These are phyloP conservation scores for Epichloe sp. DNA, from an alignment of 2,329 filamentous ascomycete genomes.

Conservation along the genomic window DNA sequence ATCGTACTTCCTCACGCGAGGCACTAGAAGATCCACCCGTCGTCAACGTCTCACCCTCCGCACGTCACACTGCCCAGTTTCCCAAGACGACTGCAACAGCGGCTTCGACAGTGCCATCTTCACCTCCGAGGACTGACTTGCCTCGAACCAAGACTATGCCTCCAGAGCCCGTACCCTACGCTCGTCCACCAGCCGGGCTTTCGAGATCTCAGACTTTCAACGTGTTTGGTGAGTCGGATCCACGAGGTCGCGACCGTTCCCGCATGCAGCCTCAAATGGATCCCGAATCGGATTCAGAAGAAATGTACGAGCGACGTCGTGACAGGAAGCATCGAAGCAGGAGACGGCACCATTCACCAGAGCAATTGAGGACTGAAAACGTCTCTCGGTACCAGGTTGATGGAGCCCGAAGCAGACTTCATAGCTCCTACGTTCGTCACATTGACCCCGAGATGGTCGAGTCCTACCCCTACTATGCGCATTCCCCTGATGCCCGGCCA, in stretches of 20 bases:
- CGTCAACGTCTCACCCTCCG: slow-evolving; percentile 17
- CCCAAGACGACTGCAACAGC: slow-evolving; percentile 14
- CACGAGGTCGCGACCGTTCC: slow-evolving; percentile 25
- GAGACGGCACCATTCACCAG: slow-evolving; percentile 23
- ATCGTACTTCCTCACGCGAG: slow-evolving; percentile 20
- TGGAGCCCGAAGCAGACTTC: slow-evolving; percentile 14
- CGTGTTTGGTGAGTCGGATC: slow-evolving; percentile 12
- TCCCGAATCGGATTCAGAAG: slow-evolving; percentile 22
- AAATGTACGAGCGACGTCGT: slow-evolving; percentile 18
- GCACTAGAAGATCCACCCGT: slow-evolving; percentile 19
- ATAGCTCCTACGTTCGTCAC: slow-evolving; percentile 16
- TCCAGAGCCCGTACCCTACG: slow-evolving; percentile 12
- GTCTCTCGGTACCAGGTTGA: slow-evolving; percentile 19
- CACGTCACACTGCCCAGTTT: slow-evolving; percentile 15
- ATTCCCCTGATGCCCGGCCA: slow-evolving; percentile 16
- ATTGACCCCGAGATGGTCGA: slow-evolving; percentile 12
- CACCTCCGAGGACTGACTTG: slow-evolving; percentile 21
- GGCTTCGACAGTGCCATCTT: slow-evolving; percentile 14
- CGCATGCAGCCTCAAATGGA: slow-evolving; percentile 23
- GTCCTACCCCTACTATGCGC: slow-evolving; percentile 13
- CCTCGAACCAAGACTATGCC: slow-evolving; percentile 24
- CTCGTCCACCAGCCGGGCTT: slow-evolving; percentile 17
- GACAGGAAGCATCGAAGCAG: slow-evolving; percentile 23
- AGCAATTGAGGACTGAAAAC: slow-evolving; percentile 12
- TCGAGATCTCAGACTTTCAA: slow-evolving; percentile 22